A percentile compares a stretch with the other conserved stretches of the same genome.
Evolutionary conservation across 495 filamentous ascomycete genomes (phyloP).

Genomic region (Talaromyces nanjingensis): DNA sequence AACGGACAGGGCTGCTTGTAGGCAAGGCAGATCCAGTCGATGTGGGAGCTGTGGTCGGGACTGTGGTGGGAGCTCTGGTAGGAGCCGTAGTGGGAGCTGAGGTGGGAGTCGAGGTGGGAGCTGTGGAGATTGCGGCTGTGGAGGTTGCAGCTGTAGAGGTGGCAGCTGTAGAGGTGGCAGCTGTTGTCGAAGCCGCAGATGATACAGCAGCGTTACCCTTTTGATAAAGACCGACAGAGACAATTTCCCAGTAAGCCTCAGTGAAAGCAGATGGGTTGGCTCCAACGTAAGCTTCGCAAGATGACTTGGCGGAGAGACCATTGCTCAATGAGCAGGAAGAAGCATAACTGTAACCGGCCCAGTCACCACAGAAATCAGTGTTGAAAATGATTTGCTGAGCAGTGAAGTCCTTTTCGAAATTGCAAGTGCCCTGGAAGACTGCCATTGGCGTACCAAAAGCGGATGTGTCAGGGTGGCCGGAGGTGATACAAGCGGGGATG

Average conservation of each 20-base stretch:
- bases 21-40: conserved; percentile 4
- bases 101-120: conserved; percentile 14
- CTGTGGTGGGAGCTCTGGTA: not conserved
- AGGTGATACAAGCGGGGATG: conserved; percentile 52
- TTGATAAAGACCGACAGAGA: conserved; percentile 60
- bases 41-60: not conserved
- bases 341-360: conserved; percentile 61
- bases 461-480: conserved; percentile 51
- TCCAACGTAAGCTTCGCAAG: conserved; percentile 60
- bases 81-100: no score
- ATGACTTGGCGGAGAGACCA: conserved; percentile 22
- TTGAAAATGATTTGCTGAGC: conserved; percentile 74
- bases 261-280: conserved; percentile 51
- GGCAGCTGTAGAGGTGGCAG: conserved; percentile 3
- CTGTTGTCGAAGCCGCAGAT: conserved; percentile 4
- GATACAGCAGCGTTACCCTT: conserved; percentile 10
- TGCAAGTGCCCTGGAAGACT: conserved; percentile 49
- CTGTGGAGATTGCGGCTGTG: not conserved
- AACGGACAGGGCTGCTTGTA: not conserved
- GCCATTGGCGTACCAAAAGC: conserved; percentile 64
- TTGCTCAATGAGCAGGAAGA: conserved; percentile 18
- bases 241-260: conserved; percentile 66
- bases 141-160: conserved; percentile 12
- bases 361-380: conserved; percentile 83
- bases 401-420: conserved; percentile 59